Evolutionary conservation across 805 yeast genomes (phyloP).

Genomic region (Soucietia sequanensis): DNA sequence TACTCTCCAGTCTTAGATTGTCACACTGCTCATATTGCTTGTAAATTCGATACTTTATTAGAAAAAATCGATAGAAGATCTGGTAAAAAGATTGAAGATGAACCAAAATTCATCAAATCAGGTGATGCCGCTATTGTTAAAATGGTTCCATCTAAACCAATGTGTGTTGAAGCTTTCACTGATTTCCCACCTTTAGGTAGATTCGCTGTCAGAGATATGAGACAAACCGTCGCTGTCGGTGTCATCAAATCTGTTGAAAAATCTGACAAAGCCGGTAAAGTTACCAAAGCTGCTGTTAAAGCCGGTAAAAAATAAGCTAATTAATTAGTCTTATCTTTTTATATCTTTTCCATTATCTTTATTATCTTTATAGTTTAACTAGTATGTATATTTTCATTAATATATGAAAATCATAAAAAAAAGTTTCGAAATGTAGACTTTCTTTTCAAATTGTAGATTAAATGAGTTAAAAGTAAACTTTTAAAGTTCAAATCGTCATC

Average conservation of each 20-base stretch:
- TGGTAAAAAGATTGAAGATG: slow-evolving; percentile 33
- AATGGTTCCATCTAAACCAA: slow-evolving; percentile 44
- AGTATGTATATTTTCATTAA: too few relatives aligned
- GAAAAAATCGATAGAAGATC: slow-evolving; percentile 85
- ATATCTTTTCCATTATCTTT: too few relatives aligned
- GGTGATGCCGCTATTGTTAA: slow-evolving; percentile 41
- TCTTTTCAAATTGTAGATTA: too few relatives aligned
- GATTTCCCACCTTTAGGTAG: slow-evolving; percentile 47
- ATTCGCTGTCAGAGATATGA: slow-evolving; percentile 93
- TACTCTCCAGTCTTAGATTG: slow-evolving; percentile 91
- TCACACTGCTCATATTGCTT: slow-evolving; percentile 92
- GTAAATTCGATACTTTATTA: slow-evolving; percentile 75
- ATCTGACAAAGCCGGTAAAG: slow-evolving; percentile 49
- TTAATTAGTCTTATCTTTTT: slow-evolving; percentile 1
- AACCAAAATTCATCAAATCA: slow-evolving; percentile 36
- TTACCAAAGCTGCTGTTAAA: slow-evolving; percentile 48
- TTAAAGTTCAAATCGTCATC: too few relatives aligned
- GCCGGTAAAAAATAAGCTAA: slow-evolving; percentile 45
- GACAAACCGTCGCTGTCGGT: slow-evolving; percentile 99
- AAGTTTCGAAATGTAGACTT: too few relatives aligned
- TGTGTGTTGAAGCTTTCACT: slow-evolving; percentile 45
- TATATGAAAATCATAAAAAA: too few relatives aligned
- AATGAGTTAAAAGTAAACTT: too few relatives aligned
- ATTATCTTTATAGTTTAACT: too few relatives aligned
- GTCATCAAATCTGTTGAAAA: slow-evolving; percentile 75